Evolutionary conservation across 306 rosid genomes (phyloP).

Genomic region (Casuarina cunninghamiana): DNA sequence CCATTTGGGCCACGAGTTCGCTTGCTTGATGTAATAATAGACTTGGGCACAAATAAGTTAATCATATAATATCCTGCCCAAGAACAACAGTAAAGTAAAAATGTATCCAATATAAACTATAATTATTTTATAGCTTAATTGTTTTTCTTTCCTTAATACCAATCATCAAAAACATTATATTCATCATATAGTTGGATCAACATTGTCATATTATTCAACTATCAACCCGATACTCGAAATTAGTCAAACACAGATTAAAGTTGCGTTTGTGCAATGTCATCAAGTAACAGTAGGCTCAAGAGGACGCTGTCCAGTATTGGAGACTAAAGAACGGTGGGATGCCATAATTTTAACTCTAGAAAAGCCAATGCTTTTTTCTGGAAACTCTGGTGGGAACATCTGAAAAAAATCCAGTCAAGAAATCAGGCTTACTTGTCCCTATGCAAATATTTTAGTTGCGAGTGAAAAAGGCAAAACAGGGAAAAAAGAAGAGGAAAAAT

Average conservation of each 20-base stretch:
- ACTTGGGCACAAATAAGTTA: no score
- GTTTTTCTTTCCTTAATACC: no score
- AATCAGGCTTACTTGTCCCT: conserved; percentile 13
- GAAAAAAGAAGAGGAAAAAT: conserved; percentile 3
- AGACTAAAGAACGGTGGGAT: not conserved
- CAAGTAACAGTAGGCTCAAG: not conserved
- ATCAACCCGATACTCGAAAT: no score
- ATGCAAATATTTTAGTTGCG: not conserved
- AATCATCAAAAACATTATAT: no score
- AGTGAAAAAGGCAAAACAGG: not conserved
- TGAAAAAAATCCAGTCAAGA: conserved; percentile 35
- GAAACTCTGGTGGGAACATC: conserved; percentile 81
- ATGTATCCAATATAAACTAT: no score
- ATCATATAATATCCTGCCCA: no score
- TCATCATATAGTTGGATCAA: no score
- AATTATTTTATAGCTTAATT: no score
- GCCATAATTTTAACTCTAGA: conserved; percentile 44
- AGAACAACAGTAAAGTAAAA: no score
- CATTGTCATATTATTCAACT: no score
- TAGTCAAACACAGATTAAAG: not conserved
- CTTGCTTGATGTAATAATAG: no score
- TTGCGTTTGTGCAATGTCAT: not conserved
- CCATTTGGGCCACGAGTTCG: no score
- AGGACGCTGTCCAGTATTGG: not conserved
- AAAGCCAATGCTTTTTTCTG: conserved; percentile 83